Evolutionary conservation across 179 eudicot species (phyloP).

Genomic region (Pouteria campechiana): DNA sequence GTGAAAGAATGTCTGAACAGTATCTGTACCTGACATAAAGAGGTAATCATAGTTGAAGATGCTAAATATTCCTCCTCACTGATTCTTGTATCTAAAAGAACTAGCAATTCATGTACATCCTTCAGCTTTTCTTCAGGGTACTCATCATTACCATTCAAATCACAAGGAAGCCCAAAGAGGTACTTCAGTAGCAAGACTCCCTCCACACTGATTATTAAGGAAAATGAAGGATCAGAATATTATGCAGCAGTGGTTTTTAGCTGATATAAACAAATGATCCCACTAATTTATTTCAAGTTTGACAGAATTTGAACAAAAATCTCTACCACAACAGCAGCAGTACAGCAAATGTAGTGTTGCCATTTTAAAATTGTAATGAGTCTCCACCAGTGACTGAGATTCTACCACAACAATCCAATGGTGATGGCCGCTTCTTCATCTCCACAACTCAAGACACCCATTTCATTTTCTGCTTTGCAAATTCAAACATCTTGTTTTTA

Average conservation of each 20-base stretch:
- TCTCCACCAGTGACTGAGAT: too few species aligned
- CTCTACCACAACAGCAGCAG: too few species aligned
- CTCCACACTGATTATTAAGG: slow-evolving; percentile 15
- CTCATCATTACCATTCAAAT: slow-evolving; percentile 21
- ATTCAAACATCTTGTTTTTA: too few species aligned
- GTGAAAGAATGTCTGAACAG: neutral
- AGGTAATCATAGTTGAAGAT: slow-evolving; percentile 13
- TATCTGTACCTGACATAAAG: slow-evolving; percentile 37
- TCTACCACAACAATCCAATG: too few species aligned
- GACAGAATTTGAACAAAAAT: too few species aligned
- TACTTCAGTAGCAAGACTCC: slow-evolving; percentile 55
- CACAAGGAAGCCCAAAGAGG: slow-evolving; percentile 54
- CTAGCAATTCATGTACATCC: slow-evolving; percentile 43
- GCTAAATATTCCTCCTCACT: slow-evolving; percentile 20
- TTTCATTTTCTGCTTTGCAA: too few species aligned
- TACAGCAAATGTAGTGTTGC: too few species aligned
- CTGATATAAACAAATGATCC: too few species aligned
- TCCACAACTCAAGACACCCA: too few species aligned
- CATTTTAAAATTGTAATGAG: too few species aligned
- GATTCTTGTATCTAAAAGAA: slow-evolving; percentile 42
- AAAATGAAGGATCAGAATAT: slow-evolving; percentile 8
- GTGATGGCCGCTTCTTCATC: too few species aligned
- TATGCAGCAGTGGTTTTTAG: neutral
- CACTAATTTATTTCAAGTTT: too few species aligned
- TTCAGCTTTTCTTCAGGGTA: slow-evolving; percentile 43